phyloP scores from a whole-genome alignment of 1,284 basidiomycete species.

The Cryptococcus floricola region DNA sequence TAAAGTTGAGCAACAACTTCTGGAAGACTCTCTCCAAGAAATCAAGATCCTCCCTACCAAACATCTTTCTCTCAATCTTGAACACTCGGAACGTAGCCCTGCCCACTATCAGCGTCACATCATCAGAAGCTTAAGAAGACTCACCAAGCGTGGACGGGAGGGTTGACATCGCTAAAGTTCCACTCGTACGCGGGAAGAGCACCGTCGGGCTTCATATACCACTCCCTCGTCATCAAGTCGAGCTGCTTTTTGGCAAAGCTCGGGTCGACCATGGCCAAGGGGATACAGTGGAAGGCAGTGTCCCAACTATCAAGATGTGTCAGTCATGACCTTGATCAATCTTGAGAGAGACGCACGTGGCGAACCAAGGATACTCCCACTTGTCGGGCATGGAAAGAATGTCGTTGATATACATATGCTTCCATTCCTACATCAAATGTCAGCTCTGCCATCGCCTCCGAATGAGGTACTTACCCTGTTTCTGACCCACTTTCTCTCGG shows the following conservation, averaged over 20 bases:
- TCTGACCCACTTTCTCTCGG: constrained; percentile 77
- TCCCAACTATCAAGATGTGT: constrained; percentile 59
- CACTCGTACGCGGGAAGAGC: constrained; percentile 98
- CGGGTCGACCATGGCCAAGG: constrained; percentile 90
- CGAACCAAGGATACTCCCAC: constrained; percentile 98
- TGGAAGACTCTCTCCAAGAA: constrained; percentile 99
- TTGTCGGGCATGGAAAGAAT: constrained; percentile 99
- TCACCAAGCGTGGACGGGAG: constrained; percentile 91
- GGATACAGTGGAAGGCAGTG: constrained; percentile 97
- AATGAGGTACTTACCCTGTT: constrained; percentile 61
- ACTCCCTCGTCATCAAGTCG: constrained; percentile 91
- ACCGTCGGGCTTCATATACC: constrained; percentile 97
- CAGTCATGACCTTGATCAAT: neutral
- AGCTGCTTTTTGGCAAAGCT: constrained; percentile 96
- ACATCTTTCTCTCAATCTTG: constrained; percentile 95
- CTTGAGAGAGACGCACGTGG: constrained; percentile 52
- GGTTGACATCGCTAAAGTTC: constrained; percentile 97
- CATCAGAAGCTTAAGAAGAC: neutral
- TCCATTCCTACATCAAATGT: constrained; percentile 66
- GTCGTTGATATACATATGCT: constrained; percentile 90
- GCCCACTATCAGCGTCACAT: neutral
- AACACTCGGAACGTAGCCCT: constrained; percentile 87
- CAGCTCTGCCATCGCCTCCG: neutral
- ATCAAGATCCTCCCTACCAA: constrained; percentile 80
- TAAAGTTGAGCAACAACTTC: constrained; percentile 93